A percentile compares a stretch with the other conserved stretches of the same genome.
Conservation (phyloP, 2,329 filamentous ascomycete genomes). For the Orbilia blumenaviensis region DNA sequence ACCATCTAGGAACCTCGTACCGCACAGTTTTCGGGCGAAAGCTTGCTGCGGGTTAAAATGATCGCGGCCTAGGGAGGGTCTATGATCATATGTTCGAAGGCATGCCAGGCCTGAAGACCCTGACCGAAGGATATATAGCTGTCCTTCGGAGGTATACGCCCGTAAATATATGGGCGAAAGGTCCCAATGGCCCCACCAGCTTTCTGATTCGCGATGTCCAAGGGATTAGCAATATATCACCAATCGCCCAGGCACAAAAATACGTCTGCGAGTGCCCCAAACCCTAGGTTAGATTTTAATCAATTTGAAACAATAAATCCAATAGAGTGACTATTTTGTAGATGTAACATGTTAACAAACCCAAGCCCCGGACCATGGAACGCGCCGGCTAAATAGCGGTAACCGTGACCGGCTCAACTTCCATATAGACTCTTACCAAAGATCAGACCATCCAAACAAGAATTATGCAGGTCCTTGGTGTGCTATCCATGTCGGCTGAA, state of each 20-base stretch:
- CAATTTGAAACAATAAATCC: constrained; percentile 23
- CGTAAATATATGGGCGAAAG: neutral
- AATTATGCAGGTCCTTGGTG: neutral
- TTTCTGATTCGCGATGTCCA: neutral
- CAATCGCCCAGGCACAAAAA: neutral
- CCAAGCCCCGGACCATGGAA: constrained; percentile 12
- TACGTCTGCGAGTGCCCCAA: neutral
- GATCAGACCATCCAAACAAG: constrained; percentile 38
- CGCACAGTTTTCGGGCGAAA: too few relatives aligned
- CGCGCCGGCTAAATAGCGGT: constrained; percentile 31
- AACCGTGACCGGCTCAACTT: constrained; percentile 10
- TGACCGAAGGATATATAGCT: neutral
- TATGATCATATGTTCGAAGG: neutral
- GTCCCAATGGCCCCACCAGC: too few relatives aligned
- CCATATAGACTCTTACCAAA: constrained; percentile 32
- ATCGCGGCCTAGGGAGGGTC: too few relatives aligned
- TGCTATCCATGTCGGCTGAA: constrained; percentile 24
- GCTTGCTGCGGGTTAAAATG: too few relatives aligned
- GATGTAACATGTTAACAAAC: constrained; percentile 13
- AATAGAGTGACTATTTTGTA: neutral
- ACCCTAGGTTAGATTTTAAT: neutral
- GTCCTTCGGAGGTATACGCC: neutral
- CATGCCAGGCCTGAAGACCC: neutral
- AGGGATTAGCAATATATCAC: neutral
- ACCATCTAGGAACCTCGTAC: too few relatives aligned